These are phyloP conservation scores for Colletotrichum acutatum DNA, from an alignment of 2,329 filamentous ascomycete species.

Conservation along the genomic window DNA sequence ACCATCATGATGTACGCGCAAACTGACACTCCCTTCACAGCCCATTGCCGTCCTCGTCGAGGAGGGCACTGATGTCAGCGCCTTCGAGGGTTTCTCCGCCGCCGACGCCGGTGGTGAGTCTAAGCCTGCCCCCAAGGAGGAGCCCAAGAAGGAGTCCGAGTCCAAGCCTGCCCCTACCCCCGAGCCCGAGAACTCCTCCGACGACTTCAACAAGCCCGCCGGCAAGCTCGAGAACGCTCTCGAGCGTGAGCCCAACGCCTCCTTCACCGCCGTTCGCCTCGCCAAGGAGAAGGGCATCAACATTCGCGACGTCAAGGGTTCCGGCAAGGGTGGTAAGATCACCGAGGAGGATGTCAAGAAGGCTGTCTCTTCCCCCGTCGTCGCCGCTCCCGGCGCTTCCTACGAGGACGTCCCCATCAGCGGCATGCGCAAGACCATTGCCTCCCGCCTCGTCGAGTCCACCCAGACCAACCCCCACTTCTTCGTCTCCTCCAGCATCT, in stretches of 20 bases:
- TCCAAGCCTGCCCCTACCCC: conserved; percentile 66
- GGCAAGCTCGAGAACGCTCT: conserved; percentile 86
- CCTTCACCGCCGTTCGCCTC: conserved; percentile 80
- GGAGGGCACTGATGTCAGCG: conserved; percentile 85
- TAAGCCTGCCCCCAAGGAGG: conserved; percentile 72
- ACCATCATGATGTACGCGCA: conserved; percentile 14
- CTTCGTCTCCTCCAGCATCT: conserved; percentile 92
- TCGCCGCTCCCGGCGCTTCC: conserved; percentile 67
- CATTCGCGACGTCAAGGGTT: conserved; percentile 84
- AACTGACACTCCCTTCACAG: conserved; percentile 57
- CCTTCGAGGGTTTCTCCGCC: conserved; percentile 89
- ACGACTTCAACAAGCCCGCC: conserved; percentile 70
- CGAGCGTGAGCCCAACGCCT: conserved; percentile 81
- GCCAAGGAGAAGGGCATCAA: conserved; percentile 87
- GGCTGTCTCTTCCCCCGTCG: conserved; percentile 69
- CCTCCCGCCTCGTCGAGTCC: conserved; percentile 85
- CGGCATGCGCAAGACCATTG: conserved; percentile 99
- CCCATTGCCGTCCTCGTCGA: conserved; percentile 96
- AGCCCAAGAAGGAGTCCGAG: conserved; percentile 72
- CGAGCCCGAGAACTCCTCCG: conserved; percentile 60
- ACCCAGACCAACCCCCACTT: conserved; percentile 97
- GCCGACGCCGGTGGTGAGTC: conserved; percentile 91
- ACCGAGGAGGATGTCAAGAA: conserved; percentile 96
- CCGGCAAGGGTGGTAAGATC: conserved; percentile 86
- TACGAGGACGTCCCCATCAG: conserved; percentile 88